These are phyloP conservation scores for Tylopilus felleus DNA, from an alignment of 768 basidiomycete species.

Conservation along the genomic window DNA sequence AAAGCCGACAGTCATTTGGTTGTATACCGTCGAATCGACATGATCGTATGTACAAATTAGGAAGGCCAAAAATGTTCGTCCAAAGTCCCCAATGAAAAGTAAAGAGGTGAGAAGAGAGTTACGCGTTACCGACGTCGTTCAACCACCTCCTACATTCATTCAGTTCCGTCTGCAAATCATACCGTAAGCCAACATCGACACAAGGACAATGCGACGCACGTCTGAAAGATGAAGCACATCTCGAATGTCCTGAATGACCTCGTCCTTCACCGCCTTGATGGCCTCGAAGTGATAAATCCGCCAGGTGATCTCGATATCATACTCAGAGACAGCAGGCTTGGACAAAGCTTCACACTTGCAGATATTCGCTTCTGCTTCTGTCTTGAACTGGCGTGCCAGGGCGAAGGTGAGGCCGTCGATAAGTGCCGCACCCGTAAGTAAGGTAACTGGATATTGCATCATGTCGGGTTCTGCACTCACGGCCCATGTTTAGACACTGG, in stretches of 20 bases:
- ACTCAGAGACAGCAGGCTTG: background rate
- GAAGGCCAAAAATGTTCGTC: slow-evolving; percentile 1
- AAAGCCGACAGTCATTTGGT: background rate
- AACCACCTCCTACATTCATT: slow-evolving; percentile 26
- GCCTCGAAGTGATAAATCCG: slow-evolving; percentile 12
- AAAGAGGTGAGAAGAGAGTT: background rate
- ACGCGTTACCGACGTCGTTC: slow-evolving; percentile 10
- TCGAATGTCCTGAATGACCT: slow-evolving; percentile 23
- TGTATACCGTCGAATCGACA: slow-evolving; percentile 9
- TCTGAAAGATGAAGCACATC: slow-evolving; percentile 24
- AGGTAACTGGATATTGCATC: slow-evolving; percentile 48
- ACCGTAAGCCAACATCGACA: background rate
- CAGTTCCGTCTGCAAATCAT: slow-evolving; percentile 20
- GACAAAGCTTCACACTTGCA: slow-evolving; percentile 5
- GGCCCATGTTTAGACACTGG: background rate
- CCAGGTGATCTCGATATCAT: slow-evolving; percentile 6
- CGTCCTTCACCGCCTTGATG: slow-evolving; percentile 1
- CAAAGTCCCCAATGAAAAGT: too few relatives aligned
- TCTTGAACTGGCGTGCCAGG: slow-evolving; percentile 37
- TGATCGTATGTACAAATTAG: slow-evolving; percentile 12
- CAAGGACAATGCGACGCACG: slow-evolving; percentile 12
- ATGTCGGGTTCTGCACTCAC: slow-evolving; percentile 46
- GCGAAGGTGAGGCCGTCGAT: slow-evolving; percentile 42
- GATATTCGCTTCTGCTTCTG: slow-evolving; percentile 17
- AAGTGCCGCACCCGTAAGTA: slow-evolving; percentile 53